phyloP scores from a whole-genome alignment of 257 asterid species.

The Primulina huaijiensis region DNA sequence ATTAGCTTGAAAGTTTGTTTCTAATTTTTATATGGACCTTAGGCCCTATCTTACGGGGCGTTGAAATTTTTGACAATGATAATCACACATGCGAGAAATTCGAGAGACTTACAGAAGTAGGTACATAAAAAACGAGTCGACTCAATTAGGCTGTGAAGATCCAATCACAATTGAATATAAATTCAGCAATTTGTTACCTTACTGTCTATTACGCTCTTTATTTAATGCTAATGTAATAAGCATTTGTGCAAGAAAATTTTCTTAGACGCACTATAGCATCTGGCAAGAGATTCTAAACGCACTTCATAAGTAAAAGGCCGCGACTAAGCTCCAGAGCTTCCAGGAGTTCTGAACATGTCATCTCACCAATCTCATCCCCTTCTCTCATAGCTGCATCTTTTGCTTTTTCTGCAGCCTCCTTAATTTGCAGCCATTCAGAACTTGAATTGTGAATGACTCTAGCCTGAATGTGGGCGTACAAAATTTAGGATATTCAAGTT shows the following conservation, averaged over 20 bases:
- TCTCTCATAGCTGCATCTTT: constrained; percentile 62
- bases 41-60: constrained; percentile 6
- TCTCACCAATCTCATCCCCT: constrained; percentile 87
- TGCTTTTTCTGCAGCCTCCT: constrained; percentile 91
- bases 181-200: no score
- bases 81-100: neutral
- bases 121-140: neutral
- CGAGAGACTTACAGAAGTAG: constrained; percentile 15
- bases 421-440: constrained; percentile 92
- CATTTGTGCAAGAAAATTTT: constrained; percentile 16
- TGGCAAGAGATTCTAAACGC: constrained; percentile 26
- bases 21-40: neutral
- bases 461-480: constrained; percentile 46
- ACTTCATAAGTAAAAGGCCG: constrained; percentile 92
- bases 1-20: constrained; percentile 15
- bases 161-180: no score
- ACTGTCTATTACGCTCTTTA: neutral
- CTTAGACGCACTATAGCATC: constrained; percentile 25
- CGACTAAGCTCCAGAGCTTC: constrained; percentile 99
- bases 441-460: constrained; percentile 84
- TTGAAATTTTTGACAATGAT: constrained; percentile 1
- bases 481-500: constrained; percentile 12
- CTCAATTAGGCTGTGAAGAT: no score
- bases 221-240: constrained; percentile 20
- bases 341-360: constrained; percentile 92